A percentile compares a stretch with the other conserved stretches of the same genome.
These are phyloP conservation scores for Ogataea trehalophila DNA, from an alignment of 805 yeast species.

Conservation along the genomic window DNA sequence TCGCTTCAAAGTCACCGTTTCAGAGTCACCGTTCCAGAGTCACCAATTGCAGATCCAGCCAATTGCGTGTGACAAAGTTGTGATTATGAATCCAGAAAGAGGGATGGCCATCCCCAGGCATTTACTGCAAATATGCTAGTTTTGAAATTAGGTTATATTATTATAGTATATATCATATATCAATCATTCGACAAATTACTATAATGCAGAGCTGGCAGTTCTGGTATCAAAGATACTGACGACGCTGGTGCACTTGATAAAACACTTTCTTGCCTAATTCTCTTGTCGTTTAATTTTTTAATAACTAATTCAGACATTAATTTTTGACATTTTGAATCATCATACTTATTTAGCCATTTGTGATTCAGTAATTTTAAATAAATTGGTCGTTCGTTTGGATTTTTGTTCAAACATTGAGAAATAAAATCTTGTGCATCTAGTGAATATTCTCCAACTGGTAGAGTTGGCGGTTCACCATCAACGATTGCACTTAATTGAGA, in stretches of 20 bases:
- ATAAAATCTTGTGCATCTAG: slow-evolving; percentile 82
- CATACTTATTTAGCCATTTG: slow-evolving; percentile 71
- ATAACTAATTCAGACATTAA: slow-evolving; percentile 31
- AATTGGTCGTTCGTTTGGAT: slow-evolving; percentile 75
- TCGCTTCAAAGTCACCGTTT: too few species aligned
- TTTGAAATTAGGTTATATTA: too few species aligned
- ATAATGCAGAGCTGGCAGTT: slow-evolving; percentile 22
- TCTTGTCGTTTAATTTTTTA: slow-evolving; percentile 26
- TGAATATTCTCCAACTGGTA: slow-evolving; percentile 60
- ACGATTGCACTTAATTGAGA: slow-evolving; percentile 94
- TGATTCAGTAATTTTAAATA: slow-evolving; percentile 71
- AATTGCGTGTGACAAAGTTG: too few species aligned
- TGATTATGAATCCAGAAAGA: too few species aligned
- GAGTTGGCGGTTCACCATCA: slow-evolving; percentile 87
- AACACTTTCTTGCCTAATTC: slow-evolving; percentile 29
- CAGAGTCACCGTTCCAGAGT: too few species aligned
- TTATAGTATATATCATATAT: too few species aligned
- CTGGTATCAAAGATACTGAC: background rate
- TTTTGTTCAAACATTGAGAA: slow-evolving; percentile 67
- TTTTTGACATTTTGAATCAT: slow-evolving; percentile 30
- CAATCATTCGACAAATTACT: slow-evolving; percentile 1
- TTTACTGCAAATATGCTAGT: too few species aligned
- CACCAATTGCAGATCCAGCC: too few species aligned
- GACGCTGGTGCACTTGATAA: slow-evolving; percentile 7
- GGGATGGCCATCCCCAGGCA: too few species aligned